A percentile compares a stretch with the other conserved stretches of the same genome.
phyloP scores from a whole-genome alignment of 495 filamentous ascomycete species.

The Beverwykella pulmonaria region DNA sequence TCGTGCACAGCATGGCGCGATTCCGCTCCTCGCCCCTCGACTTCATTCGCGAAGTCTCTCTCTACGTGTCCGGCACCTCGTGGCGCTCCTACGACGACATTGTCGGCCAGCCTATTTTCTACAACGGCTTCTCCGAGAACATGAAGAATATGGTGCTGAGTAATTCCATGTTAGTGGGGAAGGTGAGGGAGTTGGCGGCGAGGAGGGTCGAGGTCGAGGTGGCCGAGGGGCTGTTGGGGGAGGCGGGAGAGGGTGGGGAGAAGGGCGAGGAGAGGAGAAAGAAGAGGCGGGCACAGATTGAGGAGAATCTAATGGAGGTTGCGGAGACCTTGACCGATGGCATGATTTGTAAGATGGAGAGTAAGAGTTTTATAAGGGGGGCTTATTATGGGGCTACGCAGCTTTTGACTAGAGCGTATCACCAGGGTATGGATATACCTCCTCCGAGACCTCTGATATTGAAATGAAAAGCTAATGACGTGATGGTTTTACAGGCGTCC shows the following conservation, averaged over 20 bases:
- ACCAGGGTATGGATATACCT: slow-evolving; percentile 65
- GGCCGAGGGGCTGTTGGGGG: slow-evolving; percentile 68
- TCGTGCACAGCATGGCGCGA: slow-evolving; percentile 80
- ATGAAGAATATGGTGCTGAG: slow-evolving; percentile 77
- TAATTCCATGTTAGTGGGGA: slow-evolving; percentile 71
- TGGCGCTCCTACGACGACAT: slow-evolving; percentile 92
- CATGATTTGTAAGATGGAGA: slow-evolving; percentile 99
- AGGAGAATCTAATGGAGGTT: slow-evolving; percentile 69
- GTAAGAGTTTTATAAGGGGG: slow-evolving; percentile 84
- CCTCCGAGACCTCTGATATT: not conserved
- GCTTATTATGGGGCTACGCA: slow-evolving; percentile 91
- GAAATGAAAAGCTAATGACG: not conserved
- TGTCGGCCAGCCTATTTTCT: slow-evolving; percentile 91
- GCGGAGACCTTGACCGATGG: slow-evolving; percentile 82
- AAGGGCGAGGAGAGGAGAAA: slow-evolving; percentile 49
- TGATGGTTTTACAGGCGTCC: slow-evolving; percentile 60
- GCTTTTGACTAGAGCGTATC: slow-evolving; percentile 87
- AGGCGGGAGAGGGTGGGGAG: slow-evolving; percentile 24
- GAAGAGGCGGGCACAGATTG: slow-evolving; percentile 61
- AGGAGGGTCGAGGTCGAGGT: slow-evolving; percentile 73
- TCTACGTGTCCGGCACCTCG: slow-evolving; percentile 85
- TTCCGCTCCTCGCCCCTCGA: slow-evolving; percentile 73
- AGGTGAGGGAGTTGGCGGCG: slow-evolving; percentile 76
- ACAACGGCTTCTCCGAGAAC: slow-evolving; percentile 84
- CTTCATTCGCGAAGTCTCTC: slow-evolving; percentile 87